Evolutionary conservation across 73 alveolate species (phyloP), one percentile per base, ranked within the genome.

Genomic region (Urostyla sp.): DNA sequence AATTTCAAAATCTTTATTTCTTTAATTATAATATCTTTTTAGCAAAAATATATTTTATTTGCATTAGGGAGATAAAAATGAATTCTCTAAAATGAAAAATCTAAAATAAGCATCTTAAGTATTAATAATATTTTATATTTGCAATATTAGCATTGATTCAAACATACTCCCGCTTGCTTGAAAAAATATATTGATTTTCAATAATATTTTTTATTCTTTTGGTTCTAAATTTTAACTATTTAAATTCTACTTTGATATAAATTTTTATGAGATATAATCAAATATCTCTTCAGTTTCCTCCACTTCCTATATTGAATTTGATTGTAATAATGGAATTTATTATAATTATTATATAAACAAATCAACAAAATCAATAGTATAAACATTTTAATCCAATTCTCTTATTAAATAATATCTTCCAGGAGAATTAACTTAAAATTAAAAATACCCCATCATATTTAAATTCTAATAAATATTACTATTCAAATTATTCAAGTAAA

Each of bases 81-180:
- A 1, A 63, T 24, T 24, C 28, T 63, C 58, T 1, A 63, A 8
- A 1, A 63, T 38, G 20, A 13, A 37, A n/a, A 63, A 11, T 23
- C 28, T 63, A 28, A 63, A 63, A 13, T 5, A 6, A 21, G n/a
- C 79, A 0, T 40, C 21, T 18, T 63, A 30, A 40, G 21, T 21
- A 26, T 63, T 50, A 16, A 16, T 2, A 2, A 63, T 63, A 3
- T 34, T 43, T 1, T 63, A 11, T 2, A 63, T 2, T 20, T 27
- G 23, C 2, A 18, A 21, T 10, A 63, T 23, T n/a, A 63, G 31
- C 18, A 11, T 43, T 11, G 31, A 6, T 60, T 63, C 79, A 63
- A 43, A 63, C 60, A 37, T 40, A 63, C 79, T 63, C 7, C 79
- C 79, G n/a, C 61, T 38, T 10, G 44, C 30, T 38, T 63, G 24